Conservation (phyloP, 2,329 filamentous ascomycete genomes). For the Colletotrichum viniferum region DNA sequence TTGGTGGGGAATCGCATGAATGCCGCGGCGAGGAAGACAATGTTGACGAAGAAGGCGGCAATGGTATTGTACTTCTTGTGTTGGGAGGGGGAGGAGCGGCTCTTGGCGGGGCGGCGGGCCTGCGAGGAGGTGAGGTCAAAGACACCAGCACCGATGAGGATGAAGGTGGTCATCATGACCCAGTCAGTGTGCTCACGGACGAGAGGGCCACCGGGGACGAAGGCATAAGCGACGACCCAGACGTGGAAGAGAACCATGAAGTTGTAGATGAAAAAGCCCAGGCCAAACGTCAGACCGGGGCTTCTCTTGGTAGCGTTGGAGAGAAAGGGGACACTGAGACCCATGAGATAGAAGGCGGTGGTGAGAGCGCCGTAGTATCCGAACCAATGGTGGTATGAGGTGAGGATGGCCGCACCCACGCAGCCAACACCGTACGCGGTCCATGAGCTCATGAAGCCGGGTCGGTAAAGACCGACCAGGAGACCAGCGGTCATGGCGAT, state of each 20-base stretch:
- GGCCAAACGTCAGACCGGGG: conserved; percentile 81
- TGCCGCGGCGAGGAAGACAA: conserved; percentile 79
- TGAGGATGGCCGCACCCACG: conserved; percentile 78
- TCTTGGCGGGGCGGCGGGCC: conserved; percentile 41
- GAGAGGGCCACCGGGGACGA: conserved; percentile 91
- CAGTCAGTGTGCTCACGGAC: conserved; percentile 95
- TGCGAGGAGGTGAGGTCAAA: conserved; percentile 69
- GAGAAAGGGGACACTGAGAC: conserved; percentile 76
- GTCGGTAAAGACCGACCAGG: conserved; percentile 74
- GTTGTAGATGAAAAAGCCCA: conserved; percentile 92
- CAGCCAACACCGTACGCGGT: conserved; percentile 78
- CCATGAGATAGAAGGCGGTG: conserved; percentile 81
- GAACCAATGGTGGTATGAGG: conserved; percentile 79
- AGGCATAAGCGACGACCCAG: conserved; percentile 98
- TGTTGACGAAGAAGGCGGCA: conserved; percentile 75
- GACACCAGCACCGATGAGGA: conserved; percentile 82
- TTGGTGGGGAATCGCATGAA: conserved; percentile 93
- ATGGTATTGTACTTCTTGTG: conserved; percentile 58
- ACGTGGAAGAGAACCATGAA: conserved; percentile 96
- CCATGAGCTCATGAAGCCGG: conserved; percentile 77
- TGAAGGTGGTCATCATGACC: conserved; percentile 88
- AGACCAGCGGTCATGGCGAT: conserved; percentile 86
- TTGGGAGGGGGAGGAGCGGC: conserved; percentile 39
- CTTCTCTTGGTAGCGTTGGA: conserved; percentile 76
- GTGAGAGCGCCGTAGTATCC: conserved; percentile 86